These are phyloP conservation scores for Hypholoma fasciculare DNA, from an alignment of 768 basidiomycete genomes.

Conservation along the genomic window DNA sequence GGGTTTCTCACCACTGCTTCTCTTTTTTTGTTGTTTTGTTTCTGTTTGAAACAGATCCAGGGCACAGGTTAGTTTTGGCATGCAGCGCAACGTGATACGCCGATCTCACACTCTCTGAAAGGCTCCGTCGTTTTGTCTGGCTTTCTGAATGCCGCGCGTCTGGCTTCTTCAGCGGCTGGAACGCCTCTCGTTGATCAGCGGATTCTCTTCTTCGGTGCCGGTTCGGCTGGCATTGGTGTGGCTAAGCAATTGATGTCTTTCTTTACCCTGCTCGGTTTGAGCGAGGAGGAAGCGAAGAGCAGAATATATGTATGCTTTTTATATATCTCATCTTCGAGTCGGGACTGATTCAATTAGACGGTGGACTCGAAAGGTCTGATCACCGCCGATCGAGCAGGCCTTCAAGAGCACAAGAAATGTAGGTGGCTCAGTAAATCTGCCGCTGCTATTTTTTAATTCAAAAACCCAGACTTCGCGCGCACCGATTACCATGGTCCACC, in stretches of 20 bases:
- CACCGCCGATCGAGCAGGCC: slow-evolving; percentile 62
- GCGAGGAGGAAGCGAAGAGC: slow-evolving; percentile 63
- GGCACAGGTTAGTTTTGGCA: slow-evolving; percentile 48
- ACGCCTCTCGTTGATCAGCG: slow-evolving; percentile 68
- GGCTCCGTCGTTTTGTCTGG: slow-evolving; percentile 77
- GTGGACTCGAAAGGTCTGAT: slow-evolving; percentile 80
- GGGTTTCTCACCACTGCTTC: neutral
- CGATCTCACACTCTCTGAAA: slow-evolving; percentile 11
- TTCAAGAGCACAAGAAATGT: slow-evolving; percentile 79
- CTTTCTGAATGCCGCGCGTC: slow-evolving; percentile 69
- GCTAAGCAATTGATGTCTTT: slow-evolving; percentile 82
- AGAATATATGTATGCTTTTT: slow-evolving; percentile 60
- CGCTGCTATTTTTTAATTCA: no score
- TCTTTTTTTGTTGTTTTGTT: neutral
- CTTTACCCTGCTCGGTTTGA: slow-evolving; percentile 70
- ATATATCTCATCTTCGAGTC: neutral
- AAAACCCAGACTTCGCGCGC: slow-evolving; percentile 61
- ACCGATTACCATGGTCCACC: slow-evolving; percentile 66
- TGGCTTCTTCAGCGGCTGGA: slow-evolving; percentile 55
- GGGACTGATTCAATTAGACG: slow-evolving; percentile 38
- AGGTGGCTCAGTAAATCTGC: slow-evolving; percentile 8
- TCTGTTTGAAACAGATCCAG: slow-evolving; percentile 45
- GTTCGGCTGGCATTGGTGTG: slow-evolving; percentile 87
- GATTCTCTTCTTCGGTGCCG: slow-evolving; percentile 91
- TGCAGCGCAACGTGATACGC: neutral